Percentiles rank a stretch among this genome's conserved stretches.
phyloP scores from a whole-genome alignment of 768 basidiomycete species.

The Boletus sp. region DNA sequence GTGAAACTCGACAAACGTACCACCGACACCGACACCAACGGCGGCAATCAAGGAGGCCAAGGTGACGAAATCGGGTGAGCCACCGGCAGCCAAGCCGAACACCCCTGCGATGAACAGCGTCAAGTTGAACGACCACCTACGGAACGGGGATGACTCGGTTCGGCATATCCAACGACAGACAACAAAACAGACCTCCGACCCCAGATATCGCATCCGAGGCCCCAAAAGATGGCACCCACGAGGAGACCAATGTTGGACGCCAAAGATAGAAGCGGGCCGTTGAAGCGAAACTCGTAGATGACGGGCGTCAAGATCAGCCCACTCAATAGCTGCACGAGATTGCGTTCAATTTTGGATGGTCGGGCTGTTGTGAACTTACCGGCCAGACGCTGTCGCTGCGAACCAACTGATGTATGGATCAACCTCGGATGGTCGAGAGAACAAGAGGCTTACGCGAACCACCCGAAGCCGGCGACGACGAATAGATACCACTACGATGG shows the following conservation, averaged over 20 bases:
- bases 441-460: constrained; percentile 36
- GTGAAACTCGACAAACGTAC: constrained; percentile 11
- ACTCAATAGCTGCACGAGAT: constrained; percentile 34
- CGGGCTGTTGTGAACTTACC: constrained; percentile 19
- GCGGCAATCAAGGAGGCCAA: constrained; percentile 48
- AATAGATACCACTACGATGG: constrained; percentile 37
- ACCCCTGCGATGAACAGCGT: constrained; percentile 53
- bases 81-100: constrained; percentile 53
- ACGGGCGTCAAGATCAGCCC: constrained; percentile 49
- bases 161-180: neutral
- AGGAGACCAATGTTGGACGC: constrained; percentile 54
- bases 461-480: constrained; percentile 40
- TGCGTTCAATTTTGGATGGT: neutral
- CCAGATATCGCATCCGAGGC: constrained; percentile 51
- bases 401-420: neutral
- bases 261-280: constrained; percentile 48
- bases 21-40: constrained; percentile 50
- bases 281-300: constrained; percentile 47
- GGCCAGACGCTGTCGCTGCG: constrained; percentile 40
- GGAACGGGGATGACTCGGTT: neutral
- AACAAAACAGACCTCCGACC: constrained; percentile 38
- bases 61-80: constrained; percentile 44
- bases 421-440: neutral
- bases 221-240: constrained; percentile 49
- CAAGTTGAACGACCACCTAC: constrained; percentile 51